Evolutionary conservation across 331 rosid species (phyloP), one percentile per base, ranked within the genome.

Genomic region (Malus hybrid): DNA sequence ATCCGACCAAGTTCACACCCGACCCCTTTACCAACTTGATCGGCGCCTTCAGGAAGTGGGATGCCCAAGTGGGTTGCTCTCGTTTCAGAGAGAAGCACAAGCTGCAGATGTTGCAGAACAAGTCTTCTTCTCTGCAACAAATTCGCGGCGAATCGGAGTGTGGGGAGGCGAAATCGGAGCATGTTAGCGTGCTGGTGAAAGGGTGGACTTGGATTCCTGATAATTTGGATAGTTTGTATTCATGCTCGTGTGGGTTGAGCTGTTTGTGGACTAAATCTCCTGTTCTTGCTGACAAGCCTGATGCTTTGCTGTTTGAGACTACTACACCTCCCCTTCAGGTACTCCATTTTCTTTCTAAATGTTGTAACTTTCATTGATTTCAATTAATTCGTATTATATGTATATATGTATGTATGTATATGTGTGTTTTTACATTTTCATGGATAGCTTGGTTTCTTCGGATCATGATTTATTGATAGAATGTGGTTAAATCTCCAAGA

Each of bases 141-240:
- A 58, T 76, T 68, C 87, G 76, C 22, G 76, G 46, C 20, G 87
- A 78, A 42, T 75, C 81, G 7, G 75, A 69, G 9, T 92, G 98
- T 44, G 75, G 77, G 13, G 87, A 80, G 14, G 72, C 85, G 81
- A 74, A 71, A 46, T 33, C 86, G 75, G 81, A 83, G 20, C 90
- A 89, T 58, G 93, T 92, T 29, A 84, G 89, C 55, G 83, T 95
- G 77, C 83, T 92, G 90, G 97, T 95, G 30, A 95, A 92, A 87
- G 93, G 93, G 46, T 92, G 99, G 99, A 92, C 99, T 83, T 95
- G 99, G 99, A 87, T 95, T 82, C 99, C 99, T 63, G 97, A 95
- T 86, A 92, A 92, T 88, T 84, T 95, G 80, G 99, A 95, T 71
- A 92, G 88, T 74, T 79, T 95, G 86, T 95, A 95, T 72, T 85